A percentile compares a stretch with the other conserved stretches of the same genome.
These are phyloP conservation scores for Fomitopsis schrenkii DNA, from an alignment of 1,284 basidiomycete species.

Conservation along the genomic window DNA sequence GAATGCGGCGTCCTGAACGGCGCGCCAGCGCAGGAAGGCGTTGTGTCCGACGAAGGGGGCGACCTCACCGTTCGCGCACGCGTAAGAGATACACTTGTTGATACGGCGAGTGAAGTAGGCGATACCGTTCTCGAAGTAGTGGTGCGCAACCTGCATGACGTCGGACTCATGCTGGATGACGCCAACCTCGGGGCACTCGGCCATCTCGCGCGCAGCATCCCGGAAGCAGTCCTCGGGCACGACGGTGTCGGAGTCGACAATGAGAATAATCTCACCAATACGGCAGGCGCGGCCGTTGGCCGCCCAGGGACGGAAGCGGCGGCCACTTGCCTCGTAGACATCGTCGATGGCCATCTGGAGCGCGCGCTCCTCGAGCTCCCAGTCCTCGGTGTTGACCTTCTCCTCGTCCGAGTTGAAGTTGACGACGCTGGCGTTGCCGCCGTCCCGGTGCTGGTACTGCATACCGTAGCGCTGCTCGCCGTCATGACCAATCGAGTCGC, in stretches of 20 bases:
- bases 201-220: constrained; percentile 55
- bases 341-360: constrained; percentile 39
- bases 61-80: constrained; percentile 47
- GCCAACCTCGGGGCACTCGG: constrained; percentile 44
- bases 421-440: constrained; percentile 24
- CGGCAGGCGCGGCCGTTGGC: constrained; percentile 36
- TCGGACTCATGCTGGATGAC: constrained; percentile 50
- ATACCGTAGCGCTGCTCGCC: constrained; percentile 27
- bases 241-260: constrained; percentile 54
- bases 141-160: constrained; percentile 52
- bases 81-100: constrained; percentile 42
- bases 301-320: constrained; percentile 37
- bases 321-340: constrained; percentile 35
- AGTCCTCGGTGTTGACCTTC: constrained; percentile 12
- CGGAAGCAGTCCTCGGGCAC: constrained; percentile 58
- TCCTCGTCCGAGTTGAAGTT: constrained; percentile 12
- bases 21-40: constrained; percentile 54
- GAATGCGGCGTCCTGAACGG: constrained; percentile 48
- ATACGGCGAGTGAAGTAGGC: constrained; percentile 53
- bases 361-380: constrained; percentile 36
- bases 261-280: constrained; percentile 40
- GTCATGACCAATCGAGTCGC: constrained; percentile 8
- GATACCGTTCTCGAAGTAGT: constrained; percentile 58
- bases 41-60: constrained; percentile 61
- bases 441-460: constrained; percentile 32